phyloP scores from a whole-genome alignment of 208 protist species.

The Wallacemonas rigidus region DNA sequence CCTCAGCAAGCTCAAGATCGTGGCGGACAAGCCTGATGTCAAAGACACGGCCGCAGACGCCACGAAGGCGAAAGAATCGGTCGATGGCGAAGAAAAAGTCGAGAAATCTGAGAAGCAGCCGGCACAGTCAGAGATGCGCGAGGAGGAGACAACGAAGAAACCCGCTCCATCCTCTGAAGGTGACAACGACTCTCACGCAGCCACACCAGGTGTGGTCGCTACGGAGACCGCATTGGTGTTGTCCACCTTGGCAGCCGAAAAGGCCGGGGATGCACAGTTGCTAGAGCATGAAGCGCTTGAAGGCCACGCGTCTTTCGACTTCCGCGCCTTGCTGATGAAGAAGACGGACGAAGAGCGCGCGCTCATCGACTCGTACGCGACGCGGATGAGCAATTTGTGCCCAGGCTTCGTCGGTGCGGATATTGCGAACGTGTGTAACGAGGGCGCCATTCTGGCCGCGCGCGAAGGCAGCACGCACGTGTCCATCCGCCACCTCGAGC shows the following conservation, averaged over 20 bases:
- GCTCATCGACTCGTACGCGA: conserved; percentile 71
- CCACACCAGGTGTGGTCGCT: background rate
- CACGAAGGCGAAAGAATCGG: conserved; percentile 11
- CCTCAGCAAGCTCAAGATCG: conserved; percentile 80
- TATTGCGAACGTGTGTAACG: conserved; percentile 98
- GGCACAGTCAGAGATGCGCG: background rate
- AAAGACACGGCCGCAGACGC: background rate
- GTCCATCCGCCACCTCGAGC: conserved; percentile 89
- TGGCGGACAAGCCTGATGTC: conserved; percentile 1
- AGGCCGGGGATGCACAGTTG: conserved; percentile 24
- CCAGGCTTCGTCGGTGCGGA: conserved; percentile 94
- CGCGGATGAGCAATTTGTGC: conserved; percentile 76
- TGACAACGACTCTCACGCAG: background rate
- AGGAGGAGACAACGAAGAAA: too few species aligned
- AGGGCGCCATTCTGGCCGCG: conserved; percentile 91
- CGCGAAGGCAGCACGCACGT: conserved; percentile 71
- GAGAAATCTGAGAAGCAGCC: background rate
- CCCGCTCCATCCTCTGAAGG: too few species aligned
- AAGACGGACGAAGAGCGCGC: conserved; percentile 60
- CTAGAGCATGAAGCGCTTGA: conserved; percentile 17
- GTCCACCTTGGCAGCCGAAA: conserved; percentile 29
- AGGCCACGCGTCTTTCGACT: conserved; percentile 44
- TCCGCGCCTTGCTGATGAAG: conserved; percentile 39
- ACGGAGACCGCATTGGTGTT: conserved; percentile 26
- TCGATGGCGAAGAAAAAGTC: conserved; percentile 3